These are phyloP conservation scores for Harringtonia aguacate DNA, from an alignment of 2,329 filamentous ascomycete genomes.

Conservation along the genomic window DNA sequence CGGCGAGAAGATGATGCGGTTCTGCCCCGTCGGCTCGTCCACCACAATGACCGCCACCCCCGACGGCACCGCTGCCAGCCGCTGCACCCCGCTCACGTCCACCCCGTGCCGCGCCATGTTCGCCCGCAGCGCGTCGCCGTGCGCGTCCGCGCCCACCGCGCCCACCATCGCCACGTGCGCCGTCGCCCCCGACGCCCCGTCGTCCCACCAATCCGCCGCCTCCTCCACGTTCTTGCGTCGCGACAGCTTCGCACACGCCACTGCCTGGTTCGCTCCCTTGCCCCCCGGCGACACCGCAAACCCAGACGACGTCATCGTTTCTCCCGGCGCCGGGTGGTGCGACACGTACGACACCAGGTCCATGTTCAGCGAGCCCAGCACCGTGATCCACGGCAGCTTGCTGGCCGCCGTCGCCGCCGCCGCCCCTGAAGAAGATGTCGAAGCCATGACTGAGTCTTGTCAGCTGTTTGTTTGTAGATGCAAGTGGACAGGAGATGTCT, in stretches of 20 bases:
- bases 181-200: constrained; percentile 22
- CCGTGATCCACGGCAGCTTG: constrained; percentile 48
- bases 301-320: constrained; percentile 71
- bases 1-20: constrained; percentile 63
- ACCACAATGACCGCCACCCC: constrained; percentile 69
- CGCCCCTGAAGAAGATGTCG: background rate
- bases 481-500: no score
- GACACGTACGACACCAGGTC: constrained; percentile 85
- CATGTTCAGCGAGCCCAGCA: constrained; percentile 89
- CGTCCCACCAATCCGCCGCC: constrained; percentile 18
- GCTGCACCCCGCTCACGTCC: constrained; percentile 41
- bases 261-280: constrained; percentile 93
- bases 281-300: constrained; percentile 79
- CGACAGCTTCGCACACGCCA: constrained; percentile 76
- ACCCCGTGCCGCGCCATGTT: constrained; percentile 53
- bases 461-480: no score
- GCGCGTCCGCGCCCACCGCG: constrained; percentile 59
- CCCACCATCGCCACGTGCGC: constrained; percentile 58
- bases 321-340: constrained; percentile 72
- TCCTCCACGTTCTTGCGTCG: constrained; percentile 28
- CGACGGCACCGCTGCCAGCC: constrained; percentile 37
- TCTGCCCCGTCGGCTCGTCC: constrained; percentile 61
- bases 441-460: background rate
- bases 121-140: constrained; percentile 47
- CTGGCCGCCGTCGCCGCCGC: background rate